phyloP scores from a whole-genome alignment of 2,329 filamentous ascomycete species.

The Aspergillus tamarii region DNA sequence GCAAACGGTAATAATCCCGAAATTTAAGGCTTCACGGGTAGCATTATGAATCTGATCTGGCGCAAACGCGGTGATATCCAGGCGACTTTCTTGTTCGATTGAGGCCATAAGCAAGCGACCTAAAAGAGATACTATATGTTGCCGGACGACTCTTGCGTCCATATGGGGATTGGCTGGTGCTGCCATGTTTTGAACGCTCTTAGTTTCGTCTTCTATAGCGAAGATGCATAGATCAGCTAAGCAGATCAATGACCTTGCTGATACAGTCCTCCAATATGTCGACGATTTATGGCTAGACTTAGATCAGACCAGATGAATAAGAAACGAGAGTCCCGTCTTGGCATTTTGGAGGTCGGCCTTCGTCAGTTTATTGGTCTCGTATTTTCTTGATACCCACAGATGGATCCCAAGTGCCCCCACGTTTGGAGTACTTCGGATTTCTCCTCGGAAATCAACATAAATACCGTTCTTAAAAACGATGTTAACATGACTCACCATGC shows the following conservation, averaged over 20 bases:
- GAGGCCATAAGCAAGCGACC: slow-evolving; percentile 4
- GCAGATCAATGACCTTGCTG: too few relatives aligned
- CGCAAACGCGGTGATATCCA: background rate
- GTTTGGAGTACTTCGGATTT: too few relatives aligned
- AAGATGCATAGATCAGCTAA: too few relatives aligned
- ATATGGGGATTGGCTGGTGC: slow-evolving; percentile 1
- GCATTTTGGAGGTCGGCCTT: background rate
- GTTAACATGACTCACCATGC: too few relatives aligned
- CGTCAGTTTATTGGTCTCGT: background rate
- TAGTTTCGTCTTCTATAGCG: background rate
- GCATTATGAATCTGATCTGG: background rate
- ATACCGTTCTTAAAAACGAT: too few relatives aligned
- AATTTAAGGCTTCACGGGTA: slow-evolving; percentile 33
- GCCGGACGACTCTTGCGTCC: background rate
- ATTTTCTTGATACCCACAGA: background rate
- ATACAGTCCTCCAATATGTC: background rate
- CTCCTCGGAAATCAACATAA: too few relatives aligned
- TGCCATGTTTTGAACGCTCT: background rate
- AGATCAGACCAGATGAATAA: background rate
- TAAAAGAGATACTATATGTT: background rate
- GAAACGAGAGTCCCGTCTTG: background rate
- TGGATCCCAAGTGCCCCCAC: too few relatives aligned
- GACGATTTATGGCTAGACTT: too few relatives aligned
- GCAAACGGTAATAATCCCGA: slow-evolving; percentile 49
- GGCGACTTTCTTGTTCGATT: slow-evolving; percentile 4